These are phyloP conservation scores for Brassica juncea DNA, from an alignment of 345 rosid genomes.

Conservation along the genomic window DNA sequence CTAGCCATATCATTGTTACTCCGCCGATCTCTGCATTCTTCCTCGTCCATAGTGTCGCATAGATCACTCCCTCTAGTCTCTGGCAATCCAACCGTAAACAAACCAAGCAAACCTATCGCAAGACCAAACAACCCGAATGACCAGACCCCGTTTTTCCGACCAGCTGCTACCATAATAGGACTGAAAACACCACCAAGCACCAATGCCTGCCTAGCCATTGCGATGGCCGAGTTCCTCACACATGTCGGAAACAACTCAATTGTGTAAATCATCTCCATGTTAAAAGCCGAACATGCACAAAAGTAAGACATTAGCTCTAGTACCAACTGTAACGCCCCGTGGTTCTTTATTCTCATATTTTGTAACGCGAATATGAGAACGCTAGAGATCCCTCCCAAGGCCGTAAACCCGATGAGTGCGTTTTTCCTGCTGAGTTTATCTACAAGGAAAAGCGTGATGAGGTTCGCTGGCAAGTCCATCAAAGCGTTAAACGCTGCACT, in stretches of 20 bases:
- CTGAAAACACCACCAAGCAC: conserved; percentile 60
- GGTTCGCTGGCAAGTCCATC: conserved; percentile 62
- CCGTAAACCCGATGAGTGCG: conserved; percentile 48
- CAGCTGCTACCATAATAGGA: conserved; percentile 60
- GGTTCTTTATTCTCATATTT: conserved; percentile 27
- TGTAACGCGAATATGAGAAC: conserved; percentile 42
- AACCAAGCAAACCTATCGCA: conserved; percentile 52
- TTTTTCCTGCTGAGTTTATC: conserved; percentile 47
- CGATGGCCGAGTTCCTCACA: conserved; percentile 63
- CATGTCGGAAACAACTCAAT: conserved; percentile 64
- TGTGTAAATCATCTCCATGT: conserved; percentile 48
- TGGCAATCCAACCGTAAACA: conserved; percentile 52
- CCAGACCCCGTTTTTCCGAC: conserved; percentile 42
- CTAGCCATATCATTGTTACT: not conserved
- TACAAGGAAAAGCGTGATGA: conserved; percentile 46
- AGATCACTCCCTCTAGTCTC: conserved; percentile 59
- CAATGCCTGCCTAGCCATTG: conserved; percentile 62
- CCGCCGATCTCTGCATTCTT: conserved; percentile 44
- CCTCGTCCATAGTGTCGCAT: conserved; percentile 66
- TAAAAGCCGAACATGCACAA: conserved; percentile 53
- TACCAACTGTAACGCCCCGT: conserved; percentile 42
- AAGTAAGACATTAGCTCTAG: conserved; percentile 62
- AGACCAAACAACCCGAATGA: conserved; percentile 62
- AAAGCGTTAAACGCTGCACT: conserved; percentile 67
- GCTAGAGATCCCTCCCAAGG: conserved; percentile 49